Conservation (phyloP, 1,284 basidiomycete species). For the Cryptococcus sp. region DNA sequence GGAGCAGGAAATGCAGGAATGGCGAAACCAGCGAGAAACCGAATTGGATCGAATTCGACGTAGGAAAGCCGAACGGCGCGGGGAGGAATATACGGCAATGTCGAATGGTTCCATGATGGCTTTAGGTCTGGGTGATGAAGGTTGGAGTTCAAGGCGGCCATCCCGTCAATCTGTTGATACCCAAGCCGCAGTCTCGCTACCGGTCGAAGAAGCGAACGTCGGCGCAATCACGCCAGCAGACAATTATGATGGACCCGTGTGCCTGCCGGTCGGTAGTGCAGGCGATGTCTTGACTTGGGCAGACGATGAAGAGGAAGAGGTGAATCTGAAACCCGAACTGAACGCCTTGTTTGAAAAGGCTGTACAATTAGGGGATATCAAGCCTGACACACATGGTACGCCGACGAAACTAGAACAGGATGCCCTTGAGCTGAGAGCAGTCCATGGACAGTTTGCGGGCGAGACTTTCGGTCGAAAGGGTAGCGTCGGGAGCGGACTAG, state of each 20-base stretch:
- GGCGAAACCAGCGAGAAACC: conserved; percentile 19
- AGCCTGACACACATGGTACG: too few relatives aligned
- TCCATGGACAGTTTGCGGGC: neutral
- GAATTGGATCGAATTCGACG: conserved; percentile 30
- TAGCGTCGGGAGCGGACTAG: neutral
- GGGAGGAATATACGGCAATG: neutral
- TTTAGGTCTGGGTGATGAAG: neutral
- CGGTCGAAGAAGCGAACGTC: neutral
- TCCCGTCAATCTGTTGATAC: too few relatives aligned
- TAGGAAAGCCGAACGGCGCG: neutral
- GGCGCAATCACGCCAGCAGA: neutral
- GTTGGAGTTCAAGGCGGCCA: neutral
- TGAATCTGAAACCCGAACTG: too few relatives aligned
- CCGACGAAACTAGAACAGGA: neutral
- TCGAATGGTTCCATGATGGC: neutral
- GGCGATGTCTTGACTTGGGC: neutral
- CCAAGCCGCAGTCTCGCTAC: neutral
- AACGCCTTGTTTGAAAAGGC: too few relatives aligned
- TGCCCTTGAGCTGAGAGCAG: neutral
- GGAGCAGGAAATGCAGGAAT: conserved; percentile 30
- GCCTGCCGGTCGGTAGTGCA: neutral
- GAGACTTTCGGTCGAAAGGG: neutral
- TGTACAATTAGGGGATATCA: too few relatives aligned
- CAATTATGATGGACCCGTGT: neutral
- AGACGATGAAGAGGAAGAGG: neutral